Evolutionary conservation across 352 stramenopile genomes (phyloP), one percentile per base, ranked within the genome.

Genomic region (Phytophthora fragariae): DNA sequence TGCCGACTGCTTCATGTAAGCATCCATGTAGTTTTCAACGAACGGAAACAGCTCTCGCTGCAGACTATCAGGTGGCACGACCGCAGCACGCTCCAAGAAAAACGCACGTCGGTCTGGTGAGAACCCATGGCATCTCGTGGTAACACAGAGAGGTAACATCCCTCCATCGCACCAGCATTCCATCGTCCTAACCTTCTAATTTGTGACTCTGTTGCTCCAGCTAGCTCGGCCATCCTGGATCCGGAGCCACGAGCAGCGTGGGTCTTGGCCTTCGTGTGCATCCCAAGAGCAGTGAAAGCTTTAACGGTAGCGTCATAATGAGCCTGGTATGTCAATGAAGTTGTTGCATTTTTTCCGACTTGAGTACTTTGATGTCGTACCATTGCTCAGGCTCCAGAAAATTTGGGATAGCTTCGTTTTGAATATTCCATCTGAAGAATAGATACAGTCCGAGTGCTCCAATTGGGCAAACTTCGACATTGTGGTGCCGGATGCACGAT

Each of bases 11-110:
- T 68, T 29, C 12, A 39, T 60, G 33, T 60, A 67, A 53, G 41
- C 55, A 5, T 15, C 35, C 14, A 59, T 31, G 37, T 65, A 55
- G 35, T 31, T 65, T 55, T 71, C 35, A 15, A 65, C 37, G 21
- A 65, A 71, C 7, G 31, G 55, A 64, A 70, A 70, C 5, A 70
- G 39, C 19, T 54, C 31, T 1, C 17, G 41, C 44, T 65, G 65
- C 3, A 61, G 65, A 6, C 12, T 61, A 2, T 71, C 35, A 0
- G 46, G 24, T 4, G 55, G 56, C 4, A 39, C n/a, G 27, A 60
- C 2, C 7, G 21, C 47, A 21, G 21, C 47, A 11, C 46, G 29
- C 10, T 71, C 55, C 47, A 71, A 50, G 33, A 49, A 60, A 49
- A 71, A 50, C 2, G 5, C 10, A 11, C 44, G 44, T 21, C 44